Conservation (phyloP, 371 early-diverging fungal genomes). For the Mucor piriformis region DNA sequence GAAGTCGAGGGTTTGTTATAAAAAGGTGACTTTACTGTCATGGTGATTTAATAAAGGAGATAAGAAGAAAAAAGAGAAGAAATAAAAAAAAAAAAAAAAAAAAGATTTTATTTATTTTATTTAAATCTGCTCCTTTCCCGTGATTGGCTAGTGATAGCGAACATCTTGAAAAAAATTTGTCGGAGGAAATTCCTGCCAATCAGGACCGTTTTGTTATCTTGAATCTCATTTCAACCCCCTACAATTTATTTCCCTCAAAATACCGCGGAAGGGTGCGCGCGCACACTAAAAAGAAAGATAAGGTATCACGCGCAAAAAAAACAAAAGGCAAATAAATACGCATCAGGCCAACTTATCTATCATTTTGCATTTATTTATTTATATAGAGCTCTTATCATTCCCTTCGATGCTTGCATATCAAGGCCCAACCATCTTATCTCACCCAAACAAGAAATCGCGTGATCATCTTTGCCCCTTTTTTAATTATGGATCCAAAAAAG, state of each 20-base stretch:
- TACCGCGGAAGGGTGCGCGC: conserved; percentile 7
- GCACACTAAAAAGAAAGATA: not conserved
- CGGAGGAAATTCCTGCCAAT: conserved; percentile 19
- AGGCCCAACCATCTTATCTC: no score
- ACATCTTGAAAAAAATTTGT: conserved; percentile 1
- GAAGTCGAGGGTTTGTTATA: conserved; percentile 58
- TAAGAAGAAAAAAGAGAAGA: conserved; percentile 5
- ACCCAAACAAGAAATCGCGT: not conserved
- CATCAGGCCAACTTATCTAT: conserved; percentile 3
- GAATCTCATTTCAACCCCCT: conserved; percentile 8
- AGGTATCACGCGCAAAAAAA: not conserved
- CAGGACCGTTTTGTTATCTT: conserved; percentile 13
- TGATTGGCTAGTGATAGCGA: conserved; percentile 22
- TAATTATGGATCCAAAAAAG: not conserved
- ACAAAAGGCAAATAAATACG: not conserved
- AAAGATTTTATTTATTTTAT: conserved; percentile 1
- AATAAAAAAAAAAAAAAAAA: conserved; percentile 1
- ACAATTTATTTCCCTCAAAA: conserved; percentile 3
- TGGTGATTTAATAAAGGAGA: conserved; percentile 7
- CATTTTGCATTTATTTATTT: conserved; percentile 3
- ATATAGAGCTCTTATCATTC: conserved; percentile 3
- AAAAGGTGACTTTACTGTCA: conserved; percentile 58
- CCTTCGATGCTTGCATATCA: not conserved
- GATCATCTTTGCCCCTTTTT: no score
- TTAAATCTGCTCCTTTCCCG: not conserved